phyloP scores from a whole-genome alignment of 192 early-diverging fungal genomes.

The Coemansia sp. region DNA sequence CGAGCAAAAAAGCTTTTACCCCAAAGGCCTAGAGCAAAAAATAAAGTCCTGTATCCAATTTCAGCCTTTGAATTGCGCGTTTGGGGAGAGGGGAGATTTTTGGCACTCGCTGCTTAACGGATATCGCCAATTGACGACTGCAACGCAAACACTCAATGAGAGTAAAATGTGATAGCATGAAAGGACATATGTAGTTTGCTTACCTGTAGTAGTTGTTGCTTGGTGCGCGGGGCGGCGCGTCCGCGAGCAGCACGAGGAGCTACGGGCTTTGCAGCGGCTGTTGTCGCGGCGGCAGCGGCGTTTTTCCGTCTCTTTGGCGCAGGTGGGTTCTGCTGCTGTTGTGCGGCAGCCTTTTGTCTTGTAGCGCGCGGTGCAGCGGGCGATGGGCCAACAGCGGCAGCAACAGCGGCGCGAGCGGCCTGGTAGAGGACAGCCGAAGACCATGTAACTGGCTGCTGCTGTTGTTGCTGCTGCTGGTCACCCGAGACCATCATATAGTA shows the following conservation, averaged over 20 bases:
- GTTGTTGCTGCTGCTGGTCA: conserved; percentile 20
- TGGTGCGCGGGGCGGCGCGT: conserved; percentile 40
- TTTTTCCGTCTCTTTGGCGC: conserved; percentile 47
- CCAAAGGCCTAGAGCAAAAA: background rate
- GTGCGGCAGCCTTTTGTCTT: conserved; percentile 12
- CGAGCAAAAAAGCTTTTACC: background rate
- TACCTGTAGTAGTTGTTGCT: conserved; percentile 37
- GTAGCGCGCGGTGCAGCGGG: conserved; percentile 5
- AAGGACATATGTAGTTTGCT: background rate
- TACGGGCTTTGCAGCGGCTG: conserved; percentile 17
- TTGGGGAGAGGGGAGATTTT: background rate
- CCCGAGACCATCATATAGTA: conserved; percentile 32
- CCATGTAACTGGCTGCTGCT: conserved; percentile 30
- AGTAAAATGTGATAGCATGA: background rate
- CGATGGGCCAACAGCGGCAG: conserved; percentile 19
- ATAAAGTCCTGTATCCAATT: background rate
- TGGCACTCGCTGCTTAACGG: background rate
- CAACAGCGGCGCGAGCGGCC: conserved; percentile 49
- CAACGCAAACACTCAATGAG: background rate
- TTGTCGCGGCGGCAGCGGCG: conserved; percentile 18
- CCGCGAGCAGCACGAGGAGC: conserved; percentile 31
- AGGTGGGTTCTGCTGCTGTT: conserved; percentile 25
- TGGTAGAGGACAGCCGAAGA: conserved; percentile 44
- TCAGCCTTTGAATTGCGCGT: background rate
- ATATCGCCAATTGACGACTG: conserved; percentile 6